Evolutionary conservation across 176 grass and related monocot genomes (phyloP).

Genomic region (Pontederia crassipes): DNA sequence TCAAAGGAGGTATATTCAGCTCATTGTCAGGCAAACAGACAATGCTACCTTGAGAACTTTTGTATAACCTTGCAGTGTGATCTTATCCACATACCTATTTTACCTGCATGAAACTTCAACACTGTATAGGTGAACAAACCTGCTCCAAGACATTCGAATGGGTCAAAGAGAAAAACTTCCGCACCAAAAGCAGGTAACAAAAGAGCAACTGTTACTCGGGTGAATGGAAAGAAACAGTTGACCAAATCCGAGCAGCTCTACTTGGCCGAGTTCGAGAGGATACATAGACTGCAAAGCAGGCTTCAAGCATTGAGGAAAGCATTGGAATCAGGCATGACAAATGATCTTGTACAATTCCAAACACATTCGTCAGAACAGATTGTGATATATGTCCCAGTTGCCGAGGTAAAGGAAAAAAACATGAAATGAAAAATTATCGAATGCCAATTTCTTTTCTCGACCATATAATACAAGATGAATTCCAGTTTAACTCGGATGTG

Average conservation of each 20-base stretch:
- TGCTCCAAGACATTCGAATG: conserved; percentile 15
- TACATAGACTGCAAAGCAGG: conserved; percentile 45
- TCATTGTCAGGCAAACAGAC: not conserved
- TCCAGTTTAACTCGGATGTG: not conserved
- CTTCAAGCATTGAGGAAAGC: conserved; percentile 52
- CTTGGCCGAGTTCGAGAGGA: conserved; percentile 41
- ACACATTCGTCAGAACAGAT: conserved; percentile 13
- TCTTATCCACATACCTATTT: not conserved
- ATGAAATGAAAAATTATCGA: not conserved
- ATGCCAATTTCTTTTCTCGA: not conserved
- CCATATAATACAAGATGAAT: not conserved
- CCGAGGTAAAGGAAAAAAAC: conserved; percentile 52
- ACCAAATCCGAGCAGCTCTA: conserved; percentile 25
- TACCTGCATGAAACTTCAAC: not conserved
- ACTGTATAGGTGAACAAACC: conserved; percentile 37
- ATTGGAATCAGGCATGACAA: conserved; percentile 24
- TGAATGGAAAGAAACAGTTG: conserved; percentile 1
- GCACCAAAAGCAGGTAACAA: not conserved
- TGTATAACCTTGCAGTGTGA: not conserved
- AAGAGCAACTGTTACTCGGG: conserved; percentile 1
- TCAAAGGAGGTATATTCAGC: not conserved
- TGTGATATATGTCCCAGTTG: conserved; percentile 57
- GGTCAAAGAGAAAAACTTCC: conserved; percentile 6
- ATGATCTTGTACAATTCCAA: not conserved
- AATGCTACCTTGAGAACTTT: not conserved